A percentile compares a stretch with the other conserved stretches of the same genome.
phyloP scores from a whole-genome alignment of 306 rosid genomes.

The Vicia faba region DNA sequence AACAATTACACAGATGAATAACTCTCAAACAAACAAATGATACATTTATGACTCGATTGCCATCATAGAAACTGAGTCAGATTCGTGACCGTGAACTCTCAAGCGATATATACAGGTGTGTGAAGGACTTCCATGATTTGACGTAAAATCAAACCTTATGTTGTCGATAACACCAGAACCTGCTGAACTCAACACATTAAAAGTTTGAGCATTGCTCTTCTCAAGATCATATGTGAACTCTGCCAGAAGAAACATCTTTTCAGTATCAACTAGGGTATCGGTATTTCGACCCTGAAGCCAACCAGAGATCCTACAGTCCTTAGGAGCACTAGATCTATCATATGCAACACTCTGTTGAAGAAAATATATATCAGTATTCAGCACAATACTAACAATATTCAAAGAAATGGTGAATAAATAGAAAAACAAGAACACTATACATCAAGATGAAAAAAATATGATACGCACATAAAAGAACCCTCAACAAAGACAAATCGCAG shows the following conservation, averaged over 20 bases:
- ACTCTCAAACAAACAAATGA: slow-evolving; percentile 28
- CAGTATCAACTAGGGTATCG: slow-evolving; percentile 42
- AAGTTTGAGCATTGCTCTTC: slow-evolving; percentile 96
- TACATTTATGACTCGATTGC: slow-evolving; percentile 48
- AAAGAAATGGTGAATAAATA: background rate
- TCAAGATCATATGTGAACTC: slow-evolving; percentile 83
- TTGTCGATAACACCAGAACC: slow-evolving; percentile 57
- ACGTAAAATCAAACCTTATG: slow-evolving; percentile 77
- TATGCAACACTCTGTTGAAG: slow-evolving; percentile 79
- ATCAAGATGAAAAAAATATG: background rate
- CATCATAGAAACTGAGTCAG: slow-evolving; percentile 63
- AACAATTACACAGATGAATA: slow-evolving; percentile 36
- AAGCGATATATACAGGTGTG: slow-evolving; percentile 96
- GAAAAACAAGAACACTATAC: background rate
- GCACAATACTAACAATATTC: background rate
- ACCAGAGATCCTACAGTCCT: slow-evolving; percentile 85
- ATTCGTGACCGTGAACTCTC: slow-evolving; percentile 85
- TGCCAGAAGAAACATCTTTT: slow-evolving; percentile 54
- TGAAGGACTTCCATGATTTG: slow-evolving; percentile 86
- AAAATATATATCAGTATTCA: slow-evolving; percentile 30
- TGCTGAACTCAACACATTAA: slow-evolving; percentile 51
- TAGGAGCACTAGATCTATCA: slow-evolving; percentile 88
- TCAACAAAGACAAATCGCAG: background rate
- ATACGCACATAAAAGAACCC: background rate
- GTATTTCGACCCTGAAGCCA: slow-evolving; percentile 64